Evolutionary conservation across 257 asterid species (phyloP).

Genomic region (Nicotiana sylvestris): DNA sequence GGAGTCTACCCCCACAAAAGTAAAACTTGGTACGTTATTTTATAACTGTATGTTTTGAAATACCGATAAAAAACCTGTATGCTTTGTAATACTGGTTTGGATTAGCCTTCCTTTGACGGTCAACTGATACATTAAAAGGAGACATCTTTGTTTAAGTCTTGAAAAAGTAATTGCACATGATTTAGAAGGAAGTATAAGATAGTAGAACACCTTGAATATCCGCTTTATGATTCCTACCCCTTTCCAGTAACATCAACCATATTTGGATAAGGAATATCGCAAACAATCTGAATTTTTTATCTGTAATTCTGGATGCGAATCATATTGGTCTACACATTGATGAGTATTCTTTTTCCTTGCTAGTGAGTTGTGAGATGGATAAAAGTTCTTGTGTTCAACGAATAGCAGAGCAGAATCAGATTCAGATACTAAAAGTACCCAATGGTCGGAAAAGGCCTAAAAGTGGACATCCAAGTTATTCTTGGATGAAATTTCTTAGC

Average conservation of each 20-base stretch:
- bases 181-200: not conserved
- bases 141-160: not conserved
- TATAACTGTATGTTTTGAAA: not conserved
- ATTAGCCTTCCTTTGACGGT: not conserved
- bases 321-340: conserved; percentile 3
- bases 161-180: not conserved
- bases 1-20: conserved; percentile 1
- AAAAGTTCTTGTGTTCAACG: conserved; percentile 1
- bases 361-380: conserved; percentile 1
- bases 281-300: not conserved
- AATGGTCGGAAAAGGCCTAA: not conserved
- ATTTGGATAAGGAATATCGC: conserved; percentile 9
- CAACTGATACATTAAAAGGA: not conserved
- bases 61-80: not conserved
- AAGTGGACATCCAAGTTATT: not conserved
- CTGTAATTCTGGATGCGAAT: conserved; percentile 1
- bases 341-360: not conserved
- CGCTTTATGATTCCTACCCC: not conserved
- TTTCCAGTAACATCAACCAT: not conserved
- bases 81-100: not conserved
- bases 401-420: conserved; percentile 8
- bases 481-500: conserved; percentile 6
- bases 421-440: conserved; percentile 10
- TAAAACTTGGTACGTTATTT: not conserved
- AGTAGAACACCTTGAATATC: conserved; percentile 8